Evolutionary conservation across 106 monocot species (phyloP), one percentile per base, ranked within the genome.

Genomic region (Dendrobium huoshanense): DNA sequence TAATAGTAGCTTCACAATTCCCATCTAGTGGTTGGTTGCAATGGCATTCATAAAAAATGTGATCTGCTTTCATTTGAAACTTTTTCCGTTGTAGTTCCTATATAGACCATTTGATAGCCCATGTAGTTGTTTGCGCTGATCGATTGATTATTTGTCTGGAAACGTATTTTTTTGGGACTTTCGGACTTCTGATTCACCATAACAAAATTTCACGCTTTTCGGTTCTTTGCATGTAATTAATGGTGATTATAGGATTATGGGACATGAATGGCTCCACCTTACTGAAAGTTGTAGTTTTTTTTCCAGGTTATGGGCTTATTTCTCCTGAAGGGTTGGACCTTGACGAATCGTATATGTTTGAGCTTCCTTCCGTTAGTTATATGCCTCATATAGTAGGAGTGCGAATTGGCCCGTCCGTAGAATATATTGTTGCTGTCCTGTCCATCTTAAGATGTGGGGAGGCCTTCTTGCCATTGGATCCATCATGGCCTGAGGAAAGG

Each of bases 391-490:
- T 98, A 43, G 87, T 98, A 10, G 97, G 94, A 41, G 82, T 98
- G 31, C 85, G 88, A 22, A 88, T 89, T 73, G 73, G 82, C 24
- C 97, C 97, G 44, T 98, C 97, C 8, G 87, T 91, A 44, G 97
- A 98, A 59, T 94, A 98, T 58, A 83, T 98, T 41, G 85, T 91
- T 78, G 84, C 89, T 13, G 89, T 98, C 41, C 87, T 98, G 2
- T 85, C 94, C 2, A 83, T 98, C 55, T 83, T 98, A 24, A 83
- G 90, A 72, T 94, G 89, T 41, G 92, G 92, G 27, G 94, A 89
- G 78, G 94, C 94, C 48, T 98, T 98, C 87, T 81, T 98, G 82
- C 97, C 94, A 25, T 75, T 98, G 25, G 94, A 97, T 78, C 97
- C 97, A 1, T 83, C 75, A 24, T 97, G 92, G 97, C 89, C 97